phyloP scores from a whole-genome alignment of 106 monocot genomes.

The Triglochin maritima region DNA sequence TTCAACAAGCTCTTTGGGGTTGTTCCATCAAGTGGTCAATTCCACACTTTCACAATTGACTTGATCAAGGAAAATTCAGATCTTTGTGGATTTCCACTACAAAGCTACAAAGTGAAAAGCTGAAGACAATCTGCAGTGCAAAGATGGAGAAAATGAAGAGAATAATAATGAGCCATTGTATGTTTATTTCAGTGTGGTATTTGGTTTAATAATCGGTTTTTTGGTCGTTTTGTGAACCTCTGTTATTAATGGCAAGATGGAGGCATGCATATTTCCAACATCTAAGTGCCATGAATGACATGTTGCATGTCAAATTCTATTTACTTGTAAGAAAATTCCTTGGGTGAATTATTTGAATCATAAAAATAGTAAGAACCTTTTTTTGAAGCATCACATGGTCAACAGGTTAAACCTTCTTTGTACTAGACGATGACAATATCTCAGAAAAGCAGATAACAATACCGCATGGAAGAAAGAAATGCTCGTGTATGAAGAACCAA shows the following conservation, averaged over 20 bases:
- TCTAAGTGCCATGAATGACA: not conserved
- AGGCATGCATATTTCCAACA: constrained; percentile 8
- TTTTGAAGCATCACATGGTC: no score
- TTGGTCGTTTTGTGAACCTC: not conserved
- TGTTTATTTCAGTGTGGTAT: not conserved
- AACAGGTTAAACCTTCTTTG: no score
- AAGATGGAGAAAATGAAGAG: not conserved
- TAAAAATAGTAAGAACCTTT: no score
- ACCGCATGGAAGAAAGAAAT: no score
- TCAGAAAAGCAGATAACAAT: no score
- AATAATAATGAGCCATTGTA: not conserved
- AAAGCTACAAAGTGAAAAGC: not conserved
- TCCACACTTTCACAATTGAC: constrained; percentile 1
- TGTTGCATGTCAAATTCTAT: not conserved
- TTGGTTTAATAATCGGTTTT: constrained; percentile 1
- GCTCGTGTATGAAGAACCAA: no score
- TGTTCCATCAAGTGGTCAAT: constrained; percentile 15
- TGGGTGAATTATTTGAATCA: no score
- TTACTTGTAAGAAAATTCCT: no score
- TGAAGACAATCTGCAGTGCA: no score
- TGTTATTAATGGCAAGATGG: constrained; percentile 1
- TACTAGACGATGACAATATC: no score
- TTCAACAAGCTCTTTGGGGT: constrained; percentile 19
- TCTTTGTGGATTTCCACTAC: constrained; percentile 19
- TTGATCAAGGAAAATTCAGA: constrained; percentile 21